phyloP scores from a whole-genome alignment of 495 filamentous ascomycete genomes.

The Penicillium antarcticum region DNA sequence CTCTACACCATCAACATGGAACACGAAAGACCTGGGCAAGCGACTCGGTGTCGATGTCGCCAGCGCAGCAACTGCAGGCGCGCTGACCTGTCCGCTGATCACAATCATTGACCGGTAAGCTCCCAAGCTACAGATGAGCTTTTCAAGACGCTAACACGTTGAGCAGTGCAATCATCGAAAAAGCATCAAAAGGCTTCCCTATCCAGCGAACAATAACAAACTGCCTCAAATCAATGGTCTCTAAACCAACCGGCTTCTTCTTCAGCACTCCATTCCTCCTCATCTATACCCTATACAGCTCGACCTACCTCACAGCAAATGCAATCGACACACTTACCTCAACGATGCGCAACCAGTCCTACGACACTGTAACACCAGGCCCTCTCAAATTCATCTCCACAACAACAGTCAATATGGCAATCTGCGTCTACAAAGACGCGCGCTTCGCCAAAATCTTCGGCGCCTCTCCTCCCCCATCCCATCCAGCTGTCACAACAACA shows the following conservation, averaged over 20 bases:
- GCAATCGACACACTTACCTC: conserved; percentile 76
- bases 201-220: conserved; percentile 62
- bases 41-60: conserved; percentile 70
- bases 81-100: conserved; percentile 80
- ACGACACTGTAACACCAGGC: conserved; percentile 64
- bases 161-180: conserved; percentile 86
- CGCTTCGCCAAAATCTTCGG: conserved; percentile 84
- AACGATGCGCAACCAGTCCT: conserved; percentile 54
- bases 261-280: conserved; percentile 79
- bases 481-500: conserved; percentile 1
- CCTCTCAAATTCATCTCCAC: conserved; percentile 82
- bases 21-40: conserved; percentile 66
- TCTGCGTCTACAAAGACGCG: conserved; percentile 92
- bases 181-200: conserved; percentile 78
- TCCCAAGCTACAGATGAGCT: neutral
- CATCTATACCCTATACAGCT: conserved; percentile 83
- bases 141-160: conserved; percentile 1
- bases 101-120: conserved; percentile 85
- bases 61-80: conserved; percentile 75
- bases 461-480: conserved; percentile 20
- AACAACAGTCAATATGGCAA: conserved; percentile 76
- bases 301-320: conserved; percentile 91
- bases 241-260: conserved; percentile 67
- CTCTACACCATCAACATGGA: conserved; percentile 54
- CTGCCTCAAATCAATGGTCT: conserved; percentile 61